Base-by-base conservation (phyloP, 352 stramenopile genomes). In the Globisporangium camurandrum region DNA sequence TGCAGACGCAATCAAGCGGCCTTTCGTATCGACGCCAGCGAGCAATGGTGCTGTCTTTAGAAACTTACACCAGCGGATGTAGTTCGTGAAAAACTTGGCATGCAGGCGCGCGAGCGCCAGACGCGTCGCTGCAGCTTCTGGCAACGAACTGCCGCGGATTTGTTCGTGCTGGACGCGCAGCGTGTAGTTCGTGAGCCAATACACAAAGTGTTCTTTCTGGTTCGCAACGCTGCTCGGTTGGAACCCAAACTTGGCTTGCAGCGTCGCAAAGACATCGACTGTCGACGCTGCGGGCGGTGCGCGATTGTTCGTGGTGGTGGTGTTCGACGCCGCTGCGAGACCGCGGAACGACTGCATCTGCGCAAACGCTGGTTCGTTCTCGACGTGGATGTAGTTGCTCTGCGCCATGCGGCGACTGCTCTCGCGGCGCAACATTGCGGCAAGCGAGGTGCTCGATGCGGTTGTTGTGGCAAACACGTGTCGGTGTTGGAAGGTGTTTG, bases 51-150 rank as follows among this genome's bases (percentile, higher is more conserved):
- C 65, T 0, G 94, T 85, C 23, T 84, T 77, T 42, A 99, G 75
- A 41, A 95, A 95, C 45, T 86, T 77, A 66, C 95, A 98, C 97
- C 97, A 99, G 54, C 88, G 83, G 34, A 67, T 55, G 64, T 97
- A 97, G 66, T 97, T 97, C 34, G 78, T 80, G 57, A 95, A 92
- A 20, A 98, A 86, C 56, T 88, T 89, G 16, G 55, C 46, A 57
- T 92, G 81, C 43, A 92, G 69, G 19, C 71, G 65, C 11, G 51
- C 56, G 26, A 91, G 67, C 37, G 78, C 78, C 33, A 68, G 59
- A 51, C 69, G 66, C 16, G 71, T 77, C 5, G 78, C 62, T 31
- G 70, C 73, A 38, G 67, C 71, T n/a, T 59, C 59, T 12, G 46
- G 64, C 9, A 75, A 46, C 24, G 62, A 61, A 12, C 62, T 60